Evolutionary conservation across 495 filamentous ascomycete genomes (phyloP).

Genomic region (Penicillium waksmanii): DNA sequence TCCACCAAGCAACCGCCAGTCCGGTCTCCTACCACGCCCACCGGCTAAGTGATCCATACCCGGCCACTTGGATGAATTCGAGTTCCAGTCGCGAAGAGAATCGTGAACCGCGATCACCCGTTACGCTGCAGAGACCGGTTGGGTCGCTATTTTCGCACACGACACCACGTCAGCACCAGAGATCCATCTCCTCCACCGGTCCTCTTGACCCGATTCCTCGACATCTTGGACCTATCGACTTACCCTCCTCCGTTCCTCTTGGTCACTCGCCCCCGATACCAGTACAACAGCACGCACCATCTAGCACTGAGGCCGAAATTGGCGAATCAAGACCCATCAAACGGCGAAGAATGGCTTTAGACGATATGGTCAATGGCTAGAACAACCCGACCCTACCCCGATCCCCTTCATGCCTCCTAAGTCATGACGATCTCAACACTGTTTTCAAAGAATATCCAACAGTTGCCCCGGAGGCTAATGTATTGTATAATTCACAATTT

Average conservation of each 20-base stretch:
- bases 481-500: constrained; percentile 33
- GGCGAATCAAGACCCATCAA: constrained; percentile 63
- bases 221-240: constrained; percentile 27
- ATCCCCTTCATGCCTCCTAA: constrained; percentile 8
- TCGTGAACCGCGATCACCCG: constrained; percentile 28
- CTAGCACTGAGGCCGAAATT: constrained; percentile 27
- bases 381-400: neutral
- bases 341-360: constrained; percentile 66
- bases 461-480: constrained; percentile 26
- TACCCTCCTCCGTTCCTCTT: constrained; percentile 24
- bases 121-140: constrained; percentile 26
- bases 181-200: constrained; percentile 28
- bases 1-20: constrained; percentile 39
- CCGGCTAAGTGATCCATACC: constrained; percentile 46
- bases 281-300: constrained; percentile 23
- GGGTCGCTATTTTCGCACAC: constrained; percentile 37
- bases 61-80: constrained; percentile 31
- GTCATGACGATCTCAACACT: neutral
- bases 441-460: constrained; percentile 12
- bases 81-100: constrained; percentile 28
- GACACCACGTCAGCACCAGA: constrained; percentile 20
- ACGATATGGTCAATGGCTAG: constrained; percentile 54
- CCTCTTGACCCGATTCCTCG: constrained; percentile 32
- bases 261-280: constrained; percentile 23
- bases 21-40: constrained; percentile 36